Conservation (phyloP, 2,329 filamentous ascomycete species). For the Trichoderma harzianum region DNA sequence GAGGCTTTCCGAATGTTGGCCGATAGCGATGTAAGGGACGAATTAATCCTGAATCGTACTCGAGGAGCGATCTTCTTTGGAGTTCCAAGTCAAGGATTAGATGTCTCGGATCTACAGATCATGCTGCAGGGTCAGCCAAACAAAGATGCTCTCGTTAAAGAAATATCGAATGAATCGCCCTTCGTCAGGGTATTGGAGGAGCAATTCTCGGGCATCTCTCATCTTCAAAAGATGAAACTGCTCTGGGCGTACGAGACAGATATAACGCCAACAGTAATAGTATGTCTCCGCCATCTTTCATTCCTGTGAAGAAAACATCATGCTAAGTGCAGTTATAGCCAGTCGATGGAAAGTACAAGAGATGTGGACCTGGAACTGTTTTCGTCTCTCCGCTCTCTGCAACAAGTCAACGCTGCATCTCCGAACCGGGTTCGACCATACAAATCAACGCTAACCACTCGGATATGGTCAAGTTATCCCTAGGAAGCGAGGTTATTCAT, state of each 20-base stretch:
- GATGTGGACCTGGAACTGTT: not conserved
- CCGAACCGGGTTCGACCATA: not conserved
- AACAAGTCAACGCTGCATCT: not conserved
- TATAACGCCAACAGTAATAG: not conserved
- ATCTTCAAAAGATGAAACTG: not conserved
- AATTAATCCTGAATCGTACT: not conserved
- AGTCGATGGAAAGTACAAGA: not conserved
- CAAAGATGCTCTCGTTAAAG: not conserved
- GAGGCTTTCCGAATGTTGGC: not conserved
- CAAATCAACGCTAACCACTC: slow-evolving; percentile 10
- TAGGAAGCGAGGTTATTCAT: not conserved
- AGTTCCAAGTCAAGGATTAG: slow-evolving; percentile 1
- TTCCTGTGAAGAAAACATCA: not conserved
- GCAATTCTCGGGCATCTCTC: not conserved
- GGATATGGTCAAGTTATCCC: slow-evolving; percentile 3
- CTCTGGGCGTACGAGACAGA: slow-evolving; percentile 13
- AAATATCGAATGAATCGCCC: not conserved
- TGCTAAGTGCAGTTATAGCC: no score
- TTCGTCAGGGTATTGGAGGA: not conserved
- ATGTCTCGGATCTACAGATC: not conserved
- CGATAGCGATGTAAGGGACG: not conserved
- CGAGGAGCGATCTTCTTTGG: not conserved
- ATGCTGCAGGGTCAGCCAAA: slow-evolving; percentile 4
- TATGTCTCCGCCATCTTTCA: not conserved
- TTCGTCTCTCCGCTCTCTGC: not conserved